Evolutionary conservation across 2,329 filamentous ascomycete species (phyloP), one percentile per base, ranked within the genome.

Genomic region (Penicillium vulpinum): DNA sequence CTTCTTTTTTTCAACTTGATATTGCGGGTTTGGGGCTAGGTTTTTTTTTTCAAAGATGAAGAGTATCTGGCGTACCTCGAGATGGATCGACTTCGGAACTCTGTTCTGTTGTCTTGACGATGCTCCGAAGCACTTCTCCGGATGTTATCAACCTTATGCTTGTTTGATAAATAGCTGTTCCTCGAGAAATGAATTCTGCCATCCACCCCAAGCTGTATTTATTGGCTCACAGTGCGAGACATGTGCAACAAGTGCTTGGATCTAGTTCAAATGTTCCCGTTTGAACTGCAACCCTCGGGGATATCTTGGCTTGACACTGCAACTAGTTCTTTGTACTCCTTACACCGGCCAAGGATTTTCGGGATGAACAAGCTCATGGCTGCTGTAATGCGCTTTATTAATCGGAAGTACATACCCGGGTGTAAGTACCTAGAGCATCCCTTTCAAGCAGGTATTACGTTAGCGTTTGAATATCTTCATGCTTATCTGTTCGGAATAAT

Each of bases 1-100:
- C 43, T 53, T 26, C 29, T 22, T 40, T 49, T 48, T 54, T 35
- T 35, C 29, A 13, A 39, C 50, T 41, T 58, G 26, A 45, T 44
- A 13, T 57, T 43, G 50, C 39, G 22, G 31, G 33, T 57, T 44
- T 26, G 29, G 26, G 21, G 44, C 28, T 35, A 22, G 35, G 8
- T 50, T 50, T 29, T n/a, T 39, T 48, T 49, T 33, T 21, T 35
- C 28, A 40, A 38, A 36, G 26, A 48, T 31, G 21, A 24, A 21
- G 15, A 46, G 15, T 13, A 46, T 46, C 29, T 46, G 29, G 8
- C 29, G 28, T 39, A 10, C 43, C 43, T 51, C 36, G 29, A 50
- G 44, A 55, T 49, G 33, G 7, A 18, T 33, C 7, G 16, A 26
- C 28, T 44, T 35, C n/a, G 16, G 38, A 21, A 44, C 21, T 24